Evolutionary conservation across 2,329 filamentous ascomycete species (phyloP).

Genomic region (Fusarium mundagurra): DNA sequence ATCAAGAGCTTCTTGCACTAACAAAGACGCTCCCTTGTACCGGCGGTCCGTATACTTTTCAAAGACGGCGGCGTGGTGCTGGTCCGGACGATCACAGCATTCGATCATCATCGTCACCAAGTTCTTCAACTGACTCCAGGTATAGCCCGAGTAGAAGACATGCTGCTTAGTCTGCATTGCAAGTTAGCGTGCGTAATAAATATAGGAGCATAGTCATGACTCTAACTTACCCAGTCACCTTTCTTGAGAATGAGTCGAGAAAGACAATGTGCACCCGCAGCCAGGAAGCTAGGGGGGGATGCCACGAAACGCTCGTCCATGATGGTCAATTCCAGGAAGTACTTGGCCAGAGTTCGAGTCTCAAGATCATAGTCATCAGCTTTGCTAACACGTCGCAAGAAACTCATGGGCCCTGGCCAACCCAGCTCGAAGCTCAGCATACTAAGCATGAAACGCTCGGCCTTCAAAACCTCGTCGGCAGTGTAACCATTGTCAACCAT

Average conservation of each 20-base stretch:
- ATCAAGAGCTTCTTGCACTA: conserved; percentile 79
- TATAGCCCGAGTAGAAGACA: conserved; percentile 94
- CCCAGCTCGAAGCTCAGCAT: conserved; percentile 96
- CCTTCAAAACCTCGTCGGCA: conserved; percentile 92
- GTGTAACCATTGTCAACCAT: conserved; percentile 97
- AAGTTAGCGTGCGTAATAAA: conserved; percentile 47
- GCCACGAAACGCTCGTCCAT: conserved; percentile 99
- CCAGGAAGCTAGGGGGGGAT: conserved; percentile 87
- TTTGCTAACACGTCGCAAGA: conserved; percentile 95
- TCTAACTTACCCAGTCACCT: conserved; percentile 84
- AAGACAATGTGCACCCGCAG: conserved; percentile 91
- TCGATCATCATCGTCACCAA: conserved; percentile 83
- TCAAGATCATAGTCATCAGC: conserved; percentile 97
- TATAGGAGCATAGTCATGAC: neutral
- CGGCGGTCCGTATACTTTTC: conserved; percentile 91
- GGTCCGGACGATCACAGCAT: conserved; percentile 82
- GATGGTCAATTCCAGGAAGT: conserved; percentile 94
- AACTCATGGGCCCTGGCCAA: conserved; percentile 99
- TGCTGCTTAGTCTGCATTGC: conserved; percentile 75
- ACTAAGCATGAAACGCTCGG: conserved; percentile 96
- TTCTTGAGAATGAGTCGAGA: conserved; percentile 89
- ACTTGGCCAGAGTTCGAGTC: conserved; percentile 94
- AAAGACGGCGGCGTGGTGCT: conserved; percentile 87
- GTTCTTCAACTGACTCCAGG: conserved; percentile 81
- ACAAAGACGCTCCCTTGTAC: conserved; percentile 85